Conservation (phyloP, 768 basidiomycete genomes). For the Psilocybe tampanensis region DNA sequence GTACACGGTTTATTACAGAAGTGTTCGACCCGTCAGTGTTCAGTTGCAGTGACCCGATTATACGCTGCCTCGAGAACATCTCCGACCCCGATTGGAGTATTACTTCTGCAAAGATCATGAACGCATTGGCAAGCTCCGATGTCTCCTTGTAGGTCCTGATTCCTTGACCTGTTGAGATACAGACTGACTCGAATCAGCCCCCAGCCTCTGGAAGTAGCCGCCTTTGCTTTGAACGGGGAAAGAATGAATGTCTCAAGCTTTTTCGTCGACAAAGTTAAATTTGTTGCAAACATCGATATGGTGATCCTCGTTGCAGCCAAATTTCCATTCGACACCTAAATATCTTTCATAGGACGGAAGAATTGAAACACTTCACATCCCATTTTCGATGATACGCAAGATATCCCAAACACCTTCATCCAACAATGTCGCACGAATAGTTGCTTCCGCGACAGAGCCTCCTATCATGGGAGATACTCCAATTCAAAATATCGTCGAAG, state of each 20-base stretch:
- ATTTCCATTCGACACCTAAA: no score
- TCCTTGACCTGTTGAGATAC: background rate
- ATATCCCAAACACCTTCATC: conserved; percentile 19
- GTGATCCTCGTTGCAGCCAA: conserved; percentile 16
- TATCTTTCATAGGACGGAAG: conserved; percentile 40
- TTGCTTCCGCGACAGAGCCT: conserved; percentile 32
- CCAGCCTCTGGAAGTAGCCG: conserved; percentile 53
- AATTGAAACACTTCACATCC: conserved; percentile 53
- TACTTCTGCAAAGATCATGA: conserved; percentile 48
- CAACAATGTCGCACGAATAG: conserved; percentile 30
- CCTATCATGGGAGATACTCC: conserved; percentile 39
- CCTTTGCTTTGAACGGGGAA: conserved; percentile 37
- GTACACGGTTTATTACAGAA: conserved; percentile 50
- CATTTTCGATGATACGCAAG: conserved; percentile 35
- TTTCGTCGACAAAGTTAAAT: conserved; percentile 51
- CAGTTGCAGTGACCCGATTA: conserved; percentile 38
- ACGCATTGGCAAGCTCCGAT: conserved; percentile 46
- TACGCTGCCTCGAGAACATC: conserved; percentile 42
- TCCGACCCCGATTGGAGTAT: conserved; percentile 53
- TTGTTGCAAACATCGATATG: conserved; percentile 54
- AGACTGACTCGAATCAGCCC: conserved; percentile 41
- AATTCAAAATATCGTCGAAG: conserved; percentile 20
- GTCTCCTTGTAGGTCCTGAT: conserved; percentile 46
- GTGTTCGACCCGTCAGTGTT: conserved; percentile 47
- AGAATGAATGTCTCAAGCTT: conserved; percentile 40